Evolutionary conservation across 2,329 filamentous ascomycete genomes (phyloP), one percentile per base, ranked within the genome.

Genomic region (Fonsecaea erecta): DNA sequence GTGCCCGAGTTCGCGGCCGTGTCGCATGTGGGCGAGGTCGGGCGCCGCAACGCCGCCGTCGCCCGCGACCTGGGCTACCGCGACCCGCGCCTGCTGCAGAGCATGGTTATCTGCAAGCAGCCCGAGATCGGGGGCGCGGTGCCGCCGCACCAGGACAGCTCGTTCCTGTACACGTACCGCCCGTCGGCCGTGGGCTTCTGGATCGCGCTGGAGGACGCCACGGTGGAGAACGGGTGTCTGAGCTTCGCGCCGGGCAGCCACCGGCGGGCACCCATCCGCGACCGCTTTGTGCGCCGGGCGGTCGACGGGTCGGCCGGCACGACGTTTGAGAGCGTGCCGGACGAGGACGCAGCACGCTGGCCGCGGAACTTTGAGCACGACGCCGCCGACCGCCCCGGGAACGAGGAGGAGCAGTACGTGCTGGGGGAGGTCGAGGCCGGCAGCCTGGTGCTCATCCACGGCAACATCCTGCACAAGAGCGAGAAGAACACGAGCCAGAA

Each of bases 61-160:
- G 92, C 93, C 0, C 80, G 81, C 52, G 84, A 84, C 8, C 82
- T 97, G 11, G 90, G 90, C 1, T 97, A 93, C 80, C 73, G 71
- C 3, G 91, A 96, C 76, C 91, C 93, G 1, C 83, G 90, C 21
- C 84, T 89, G 4, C 82, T 99, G 59, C 95, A 99, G 82, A 95
- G 90, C 76, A 99, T 99, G 95, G 85, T 98, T 30, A 98, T 99
- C 72, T 97, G 93, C 86, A 99, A 99, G 78, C 94, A 97, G 80
- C 93, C 95, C 24, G 92, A 96, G 79, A 97, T 98, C 60, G 95
- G 95, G 30, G 94, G 91, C 24, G 90, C 91, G 1, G 95, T 98
- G 51, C 92, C 90, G 0, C 87, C 92, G 24, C 95, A 99, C 77
- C 93, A 97, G 79, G 94, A 98, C 78, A 92, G 87, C 70, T 93